These are phyloP conservation scores for Pneumocystis canis DNA, from an alignment of 1,139 yeast genomes.

Conservation along the genomic window DNA sequence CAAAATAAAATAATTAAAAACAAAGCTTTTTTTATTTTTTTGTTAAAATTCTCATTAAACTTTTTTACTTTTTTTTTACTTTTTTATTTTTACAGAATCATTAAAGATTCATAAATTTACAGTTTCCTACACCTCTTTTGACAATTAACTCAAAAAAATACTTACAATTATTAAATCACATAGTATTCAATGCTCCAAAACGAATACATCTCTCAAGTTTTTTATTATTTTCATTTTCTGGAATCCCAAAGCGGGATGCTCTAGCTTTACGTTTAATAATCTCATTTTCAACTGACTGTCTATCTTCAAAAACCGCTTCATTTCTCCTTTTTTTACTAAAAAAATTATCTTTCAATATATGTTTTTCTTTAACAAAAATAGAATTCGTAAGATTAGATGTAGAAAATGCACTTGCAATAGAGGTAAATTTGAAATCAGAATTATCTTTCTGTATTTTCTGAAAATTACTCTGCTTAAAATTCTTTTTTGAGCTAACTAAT, in stretches of 20 bases:
- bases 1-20: constrained; percentile 6
- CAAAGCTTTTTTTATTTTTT: background rate
- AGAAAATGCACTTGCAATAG: background rate
- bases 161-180: background rate
- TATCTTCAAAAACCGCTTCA: background rate
- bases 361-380: background rate
- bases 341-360: background rate
- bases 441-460: background rate
- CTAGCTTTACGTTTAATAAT: background rate
- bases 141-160: background rate
- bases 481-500: background rate
- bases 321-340: background rate
- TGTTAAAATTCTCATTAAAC: constrained; percentile 3
- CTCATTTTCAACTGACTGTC: background rate
- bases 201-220: background rate
- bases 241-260: background rate
- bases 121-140: constrained; percentile 1
- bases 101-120: constrained; percentile 9
- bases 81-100: constrained; percentile 11
- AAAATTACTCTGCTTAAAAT: background rate
- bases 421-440: background rate
- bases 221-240: background rate
- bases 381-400: background rate
- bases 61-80: constrained; percentile 11
- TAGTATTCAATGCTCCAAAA: background rate